Percentiles rank a stretch among this genome's conserved stretches.
Conservation (phyloP, 2,329 filamentous ascomycete species). For the Aspergillus sp. region DNA sequence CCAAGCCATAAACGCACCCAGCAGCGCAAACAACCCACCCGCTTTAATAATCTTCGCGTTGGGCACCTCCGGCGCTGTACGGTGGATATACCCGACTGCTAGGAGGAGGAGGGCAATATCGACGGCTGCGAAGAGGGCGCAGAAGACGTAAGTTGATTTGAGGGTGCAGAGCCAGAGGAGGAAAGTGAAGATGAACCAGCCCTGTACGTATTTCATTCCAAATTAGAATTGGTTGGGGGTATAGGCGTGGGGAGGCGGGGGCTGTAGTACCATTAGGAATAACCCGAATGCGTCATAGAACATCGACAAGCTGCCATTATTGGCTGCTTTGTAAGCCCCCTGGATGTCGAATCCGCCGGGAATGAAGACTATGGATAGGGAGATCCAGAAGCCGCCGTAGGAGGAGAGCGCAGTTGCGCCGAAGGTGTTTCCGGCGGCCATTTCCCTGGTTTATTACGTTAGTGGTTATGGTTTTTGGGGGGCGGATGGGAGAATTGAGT, state of each 20-base stretch:
- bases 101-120: constrained; percentile 73
- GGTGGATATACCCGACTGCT: constrained; percentile 61
- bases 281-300: constrained; percentile 65
- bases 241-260: too few species aligned
- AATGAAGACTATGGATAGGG: constrained; percentile 68
- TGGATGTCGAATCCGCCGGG: constrained; percentile 63
- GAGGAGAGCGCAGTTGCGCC: constrained; percentile 75
- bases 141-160: constrained; percentile 73
- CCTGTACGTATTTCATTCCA: constrained; percentile 30
- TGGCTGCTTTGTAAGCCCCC: constrained; percentile 43
- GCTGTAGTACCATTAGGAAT: constrained; percentile 57
- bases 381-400: constrained; percentile 78
- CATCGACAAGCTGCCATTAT: constrained; percentile 37
- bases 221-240: too few species aligned
- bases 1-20: constrained; percentile 78
- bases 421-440: constrained; percentile 77
- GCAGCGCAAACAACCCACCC: constrained; percentile 71
- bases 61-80: constrained; percentile 42
- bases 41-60: constrained; percentile 59
- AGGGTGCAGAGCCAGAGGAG: constrained; percentile 70
- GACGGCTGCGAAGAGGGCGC: constrained; percentile 70
- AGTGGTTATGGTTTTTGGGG: background rate
- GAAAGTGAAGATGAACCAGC: constrained; percentile 81
- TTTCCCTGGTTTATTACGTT: constrained; percentile 58
- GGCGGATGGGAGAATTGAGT: background rate